These are phyloP conservation scores for Panus rudis DNA, from an alignment of 768 basidiomycete species.

Conservation along the genomic window DNA sequence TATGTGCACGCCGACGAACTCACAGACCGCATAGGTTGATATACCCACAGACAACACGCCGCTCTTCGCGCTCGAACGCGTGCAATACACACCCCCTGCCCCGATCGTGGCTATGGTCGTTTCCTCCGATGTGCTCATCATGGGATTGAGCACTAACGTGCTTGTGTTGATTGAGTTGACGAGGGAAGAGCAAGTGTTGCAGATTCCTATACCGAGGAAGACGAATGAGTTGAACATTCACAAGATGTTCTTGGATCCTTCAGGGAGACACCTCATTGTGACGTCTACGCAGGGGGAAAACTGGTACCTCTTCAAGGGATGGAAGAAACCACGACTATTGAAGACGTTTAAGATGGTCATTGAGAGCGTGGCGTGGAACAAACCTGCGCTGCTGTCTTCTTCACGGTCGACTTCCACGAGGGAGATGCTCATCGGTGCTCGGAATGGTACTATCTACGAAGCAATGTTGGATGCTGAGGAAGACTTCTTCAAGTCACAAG, in stretches of 20 bases:
- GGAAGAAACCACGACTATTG: constrained; percentile 77
- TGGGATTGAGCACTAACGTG: constrained; percentile 70
- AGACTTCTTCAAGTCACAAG: constrained; percentile 86
- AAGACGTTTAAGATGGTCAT: constrained; percentile 82
- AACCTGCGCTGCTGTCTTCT: constrained; percentile 53
- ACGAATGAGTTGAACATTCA: constrained; percentile 68
- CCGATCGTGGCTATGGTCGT: constrained; percentile 78
- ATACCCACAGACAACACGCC: constrained; percentile 37
- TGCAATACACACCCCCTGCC: constrained; percentile 85
- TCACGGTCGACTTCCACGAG: constrained; percentile 68
- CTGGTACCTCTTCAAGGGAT: constrained; percentile 79
- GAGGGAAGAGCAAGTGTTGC: constrained; percentile 78
- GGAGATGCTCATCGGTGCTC: constrained; percentile 81
- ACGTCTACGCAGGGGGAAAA: constrained; percentile 87
- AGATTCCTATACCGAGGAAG: constrained; percentile 71
- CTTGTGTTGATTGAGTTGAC: constrained; percentile 88
- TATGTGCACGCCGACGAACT: neutral
- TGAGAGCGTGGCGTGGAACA: constrained; percentile 91
- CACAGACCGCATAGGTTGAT: constrained; percentile 5
- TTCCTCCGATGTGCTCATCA: constrained; percentile 80
- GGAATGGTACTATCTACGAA: constrained; percentile 83
- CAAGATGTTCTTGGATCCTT: constrained; percentile 88
- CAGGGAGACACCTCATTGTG: constrained; percentile 83
- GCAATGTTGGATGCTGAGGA: constrained; percentile 86
- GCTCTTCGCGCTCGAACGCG: constrained; percentile 78